These are phyloP conservation scores for Saccharum spontaneum DNA, from an alignment of 176 grass and related monocot genomes.

Conservation along the genomic window DNA sequence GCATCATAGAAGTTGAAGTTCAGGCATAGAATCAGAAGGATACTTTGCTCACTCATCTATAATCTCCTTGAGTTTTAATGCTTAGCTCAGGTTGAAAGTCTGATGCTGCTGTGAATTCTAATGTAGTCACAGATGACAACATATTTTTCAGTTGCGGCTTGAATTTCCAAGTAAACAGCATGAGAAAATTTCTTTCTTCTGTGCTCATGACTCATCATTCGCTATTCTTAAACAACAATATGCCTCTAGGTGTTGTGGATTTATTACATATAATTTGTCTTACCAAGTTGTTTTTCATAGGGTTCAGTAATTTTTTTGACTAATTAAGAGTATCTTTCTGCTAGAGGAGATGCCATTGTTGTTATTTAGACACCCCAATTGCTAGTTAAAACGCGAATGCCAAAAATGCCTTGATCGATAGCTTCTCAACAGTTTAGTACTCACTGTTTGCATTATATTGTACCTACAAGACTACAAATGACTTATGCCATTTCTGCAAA, in stretches of 20 bases:
- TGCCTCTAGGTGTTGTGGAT: not conserved
- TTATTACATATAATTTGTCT: not conserved
- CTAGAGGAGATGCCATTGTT: not conserved
- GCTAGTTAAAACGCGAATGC: not conserved
- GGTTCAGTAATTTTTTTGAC: not conserved
- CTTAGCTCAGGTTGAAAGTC: not conserved
- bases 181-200: not conserved
- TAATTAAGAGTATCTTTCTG: not conserved
- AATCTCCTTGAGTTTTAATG: not conserved
- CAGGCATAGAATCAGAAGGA: not conserved
- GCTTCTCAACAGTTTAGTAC: not conserved
- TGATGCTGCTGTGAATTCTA: not conserved
- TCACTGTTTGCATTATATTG: not conserved
- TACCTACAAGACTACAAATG: not conserved
- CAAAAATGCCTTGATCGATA: not conserved
- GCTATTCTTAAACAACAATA: not conserved
- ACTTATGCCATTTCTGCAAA: not conserved
- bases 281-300: not conserved
- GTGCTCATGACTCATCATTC: not conserved
- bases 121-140: not conserved
- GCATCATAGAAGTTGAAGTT: not conserved
- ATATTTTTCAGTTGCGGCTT: not conserved
- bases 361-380: not conserved
- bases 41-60: not conserved
- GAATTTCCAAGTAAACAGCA: too few species aligned